Conservation (phyloP, 768 basidiomycete species). For the Tulasnella calospora region DNA sequence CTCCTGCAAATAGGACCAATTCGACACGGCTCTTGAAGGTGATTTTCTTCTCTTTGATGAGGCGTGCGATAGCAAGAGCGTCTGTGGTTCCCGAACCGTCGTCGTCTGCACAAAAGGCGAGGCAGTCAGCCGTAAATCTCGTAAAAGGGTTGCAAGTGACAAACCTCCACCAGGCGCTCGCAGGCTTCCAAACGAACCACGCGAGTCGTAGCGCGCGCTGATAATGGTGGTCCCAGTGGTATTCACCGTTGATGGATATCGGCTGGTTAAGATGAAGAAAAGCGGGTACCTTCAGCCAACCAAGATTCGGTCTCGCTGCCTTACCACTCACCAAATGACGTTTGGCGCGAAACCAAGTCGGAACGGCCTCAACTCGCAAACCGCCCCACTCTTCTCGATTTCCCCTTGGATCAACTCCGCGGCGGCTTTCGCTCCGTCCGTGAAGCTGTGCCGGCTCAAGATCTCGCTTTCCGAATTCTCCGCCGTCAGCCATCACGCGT, state of each 20-base stretch:
- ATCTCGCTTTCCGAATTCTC: conserved; percentile 72
- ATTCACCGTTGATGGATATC: conserved; percentile 52
- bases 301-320: too few species aligned
- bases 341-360: conserved; percentile 74
- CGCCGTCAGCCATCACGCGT: conserved; percentile 79
- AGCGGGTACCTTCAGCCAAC: too few species aligned
- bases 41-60: conserved; percentile 61
- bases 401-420: conserved; percentile 68
- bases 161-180: conserved; percentile 41
- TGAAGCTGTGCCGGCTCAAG: conserved; percentile 76
- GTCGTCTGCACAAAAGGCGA: conserved; percentile 41
- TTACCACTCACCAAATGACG: conserved; percentile 79
- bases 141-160: not conserved
- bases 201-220: conserved; percentile 85
- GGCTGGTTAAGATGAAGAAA: conserved; percentile 40
- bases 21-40: conserved; percentile 73
- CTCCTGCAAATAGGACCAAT: conserved; percentile 80
- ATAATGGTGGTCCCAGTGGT: conserved; percentile 65
- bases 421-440: conserved; percentile 57
- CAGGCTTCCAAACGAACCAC: conserved; percentile 72
- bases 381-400: conserved; percentile 71
- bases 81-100: conserved; percentile 63
- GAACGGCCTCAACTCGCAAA: conserved; percentile 64
- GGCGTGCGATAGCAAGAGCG: conserved; percentile 73
- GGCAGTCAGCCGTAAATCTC: not conserved